Evolutionary conservation across 768 basidiomycete genomes (phyloP), one percentile per base, ranked within the genome.

Genomic region (Amanita phalloides): DNA sequence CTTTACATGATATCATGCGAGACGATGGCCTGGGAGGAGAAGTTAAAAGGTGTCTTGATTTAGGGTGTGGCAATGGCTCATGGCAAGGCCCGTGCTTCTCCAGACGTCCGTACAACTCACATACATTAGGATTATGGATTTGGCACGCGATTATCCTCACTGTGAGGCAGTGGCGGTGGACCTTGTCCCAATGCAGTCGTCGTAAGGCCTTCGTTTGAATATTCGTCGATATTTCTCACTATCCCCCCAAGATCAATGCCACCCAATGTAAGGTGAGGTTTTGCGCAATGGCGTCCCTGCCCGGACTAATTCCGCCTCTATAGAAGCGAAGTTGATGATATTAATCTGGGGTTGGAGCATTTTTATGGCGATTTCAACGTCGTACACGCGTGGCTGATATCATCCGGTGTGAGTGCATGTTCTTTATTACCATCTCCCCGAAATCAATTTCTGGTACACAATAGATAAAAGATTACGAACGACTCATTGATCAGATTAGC

Each of bases 251-350:
- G 84, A 43, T 62, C 71, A 32, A 81, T 88, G 77, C 86, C 85
- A 35, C 68, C 68, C 38, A 89, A 90, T 61, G 77, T 78, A 65
- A 79, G 85, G 83, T 86, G 52, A 54, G 56, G 53, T 10, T 53
- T 21, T 11, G 26, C 14, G 26, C 20, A 41, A 5, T 32, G 17
- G 21, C 17, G 5, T 51, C 21, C 20, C 28, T 44, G 10, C 26
- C 26, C 10, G 33, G 21, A 25, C 2, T 23, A 30, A 45, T 42
- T 47, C 54, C 26, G 33, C 46, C 55, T 47, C 48, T 59, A 26
- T 56, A 89, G 86, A 70, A 86, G 82, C 59, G 87, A 90, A 64
- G 76, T 89, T 6, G 88, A 90, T 61, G 88, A 90, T 62, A 81
- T 90, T 62, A 90, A 90, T 66, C 77, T 89, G 14, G 87, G 88